Evolutionary conservation across 768 basidiomycete genomes (phyloP), one percentile per base, ranked within the genome.

Genomic region (Boletus tomentosulus): DNA sequence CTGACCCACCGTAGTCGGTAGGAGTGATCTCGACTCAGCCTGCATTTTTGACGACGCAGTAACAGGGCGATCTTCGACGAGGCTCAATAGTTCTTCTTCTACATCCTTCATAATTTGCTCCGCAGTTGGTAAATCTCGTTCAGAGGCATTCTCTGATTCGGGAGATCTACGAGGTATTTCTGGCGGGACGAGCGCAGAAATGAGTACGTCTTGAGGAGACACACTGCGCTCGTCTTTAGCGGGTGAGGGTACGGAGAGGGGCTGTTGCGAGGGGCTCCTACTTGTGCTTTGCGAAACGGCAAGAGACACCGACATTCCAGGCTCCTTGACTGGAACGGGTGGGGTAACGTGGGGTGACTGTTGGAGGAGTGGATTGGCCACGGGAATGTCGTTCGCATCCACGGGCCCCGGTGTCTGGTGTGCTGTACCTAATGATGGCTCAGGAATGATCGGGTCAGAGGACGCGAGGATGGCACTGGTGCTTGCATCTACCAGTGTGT

Each of bases 71-170:
- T 83, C 85, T 61, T 86, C 87, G 30, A 89, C 73, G 25, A 89
- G 72, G 60, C 85, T 86, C 53, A 88, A 74, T 46, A 89, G 68
- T 68, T 89, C 87, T 57, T 86, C 74, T 11, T 79, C 78, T 12
- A 79, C 80, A 51, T 84, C 73, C 65, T 69, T 72, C 73, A 54
- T 74, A 63, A 55, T 72, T 70, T 45, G 58, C 30, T 62, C 59
- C 19, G 48, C 34, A 25, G 50, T 38, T 3, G 37, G 28, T 15
- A 34, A 54, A 31, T 51, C 58, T 12, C 35, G 56, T 25, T 59
- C 46, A 13, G 48, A 19, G 12, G 15, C 38, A 25, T 39, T 19
- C 13, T 53, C 41, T 31, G 54, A 41, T 38, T 60, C 55, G 35
- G 49, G 50, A 31, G 60, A 56, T 50, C 48, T 54, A 39, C 44